These are phyloP conservation scores for Carex cristatella DNA, from an alignment of 176 grass and related monocot species.

Conservation along the genomic window DNA sequence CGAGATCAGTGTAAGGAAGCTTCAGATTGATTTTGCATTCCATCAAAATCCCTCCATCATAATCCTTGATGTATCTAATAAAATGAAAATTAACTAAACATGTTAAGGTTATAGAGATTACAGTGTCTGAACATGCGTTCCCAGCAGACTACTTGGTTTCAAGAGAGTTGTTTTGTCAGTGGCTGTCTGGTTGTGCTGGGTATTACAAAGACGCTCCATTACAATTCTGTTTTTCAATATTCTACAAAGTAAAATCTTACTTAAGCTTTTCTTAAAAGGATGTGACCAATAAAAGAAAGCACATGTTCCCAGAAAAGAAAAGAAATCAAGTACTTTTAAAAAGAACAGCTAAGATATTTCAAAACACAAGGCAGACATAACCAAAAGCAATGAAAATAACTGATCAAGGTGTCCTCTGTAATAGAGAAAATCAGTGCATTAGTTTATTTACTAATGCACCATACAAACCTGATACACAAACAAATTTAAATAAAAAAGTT, in stretches of 20 bases:
- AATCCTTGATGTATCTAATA: constrained; percentile 91
- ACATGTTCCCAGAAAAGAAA: background rate
- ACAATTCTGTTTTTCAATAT: background rate
- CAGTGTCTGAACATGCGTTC: background rate
- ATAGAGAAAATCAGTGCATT: background rate
- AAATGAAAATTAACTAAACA: background rate
- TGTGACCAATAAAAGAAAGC: background rate
- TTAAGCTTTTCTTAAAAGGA: background rate
- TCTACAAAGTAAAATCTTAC: background rate
- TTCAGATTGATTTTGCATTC: constrained; percentile 93
- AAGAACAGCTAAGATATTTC: background rate
- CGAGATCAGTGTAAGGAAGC: constrained; percentile 92
- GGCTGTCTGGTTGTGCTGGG: background rate
- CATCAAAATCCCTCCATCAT: constrained; percentile 99
- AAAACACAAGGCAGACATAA: background rate
- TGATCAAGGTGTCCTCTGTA: background rate
- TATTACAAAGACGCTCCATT: background rate
- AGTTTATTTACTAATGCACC: background rate
- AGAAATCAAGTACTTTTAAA: background rate
- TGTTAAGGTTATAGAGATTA: constrained; percentile 3
- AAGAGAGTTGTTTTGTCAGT: too few relatives aligned
- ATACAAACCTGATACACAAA: constrained; percentile 1
- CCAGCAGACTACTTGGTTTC: background rate
- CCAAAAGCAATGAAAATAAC: background rate
- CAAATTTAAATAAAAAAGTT: constrained; percentile 18